Conservation (phyloP, 208 protist genomes). For the Crithidia fasciculata region DNA sequence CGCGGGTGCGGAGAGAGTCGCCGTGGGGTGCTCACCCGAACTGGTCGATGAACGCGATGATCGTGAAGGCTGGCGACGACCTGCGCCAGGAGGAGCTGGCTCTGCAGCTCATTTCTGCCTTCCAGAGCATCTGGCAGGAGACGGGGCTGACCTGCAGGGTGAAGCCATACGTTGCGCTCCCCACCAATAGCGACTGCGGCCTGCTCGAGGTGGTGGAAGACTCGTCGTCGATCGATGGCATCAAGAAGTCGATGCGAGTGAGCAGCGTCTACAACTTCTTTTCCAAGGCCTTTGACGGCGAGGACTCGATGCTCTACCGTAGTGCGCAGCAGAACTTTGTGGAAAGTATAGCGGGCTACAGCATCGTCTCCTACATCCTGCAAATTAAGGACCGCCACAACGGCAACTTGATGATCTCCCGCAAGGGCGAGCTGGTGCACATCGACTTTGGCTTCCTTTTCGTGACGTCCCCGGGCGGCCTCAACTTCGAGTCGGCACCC, state of each 20-base stretch:
- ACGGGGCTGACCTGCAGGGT: constrained; percentile 81
- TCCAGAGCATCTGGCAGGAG: constrained; percentile 87
- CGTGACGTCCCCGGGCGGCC: constrained; percentile 94
- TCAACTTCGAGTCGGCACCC: constrained; percentile 94
- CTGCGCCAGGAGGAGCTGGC: constrained; percentile 94
- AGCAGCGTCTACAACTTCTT: constrained; percentile 84
- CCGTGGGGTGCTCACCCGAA: constrained; percentile 83
- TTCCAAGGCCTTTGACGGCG: constrained; percentile 69
- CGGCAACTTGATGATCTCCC: constrained; percentile 94
- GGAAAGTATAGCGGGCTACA: constrained; percentile 95
- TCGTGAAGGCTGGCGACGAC: constrained; percentile 94
- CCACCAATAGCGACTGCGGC: constrained; percentile 79
- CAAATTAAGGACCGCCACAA: constrained; percentile 97
- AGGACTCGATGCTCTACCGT: constrained; percentile 56
- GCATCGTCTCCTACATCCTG: constrained; percentile 94
- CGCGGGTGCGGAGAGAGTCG: constrained; percentile 65
- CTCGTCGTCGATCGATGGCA: constrained; percentile 87
- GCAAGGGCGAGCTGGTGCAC: constrained; percentile 93
- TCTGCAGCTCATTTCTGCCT: constrained; percentile 89
- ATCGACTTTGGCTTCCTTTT: constrained; percentile 99
- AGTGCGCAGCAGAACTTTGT: constrained; percentile 92
- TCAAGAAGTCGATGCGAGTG: constrained; percentile 86
- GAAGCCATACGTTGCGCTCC: constrained; percentile 82
- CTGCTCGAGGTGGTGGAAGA: constrained; percentile 91
- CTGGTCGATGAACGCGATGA: constrained; percentile 85